phyloP scores from a whole-genome alignment of 2,329 filamentous ascomycete species.

The Pseudopyricularia javanii region DNA sequence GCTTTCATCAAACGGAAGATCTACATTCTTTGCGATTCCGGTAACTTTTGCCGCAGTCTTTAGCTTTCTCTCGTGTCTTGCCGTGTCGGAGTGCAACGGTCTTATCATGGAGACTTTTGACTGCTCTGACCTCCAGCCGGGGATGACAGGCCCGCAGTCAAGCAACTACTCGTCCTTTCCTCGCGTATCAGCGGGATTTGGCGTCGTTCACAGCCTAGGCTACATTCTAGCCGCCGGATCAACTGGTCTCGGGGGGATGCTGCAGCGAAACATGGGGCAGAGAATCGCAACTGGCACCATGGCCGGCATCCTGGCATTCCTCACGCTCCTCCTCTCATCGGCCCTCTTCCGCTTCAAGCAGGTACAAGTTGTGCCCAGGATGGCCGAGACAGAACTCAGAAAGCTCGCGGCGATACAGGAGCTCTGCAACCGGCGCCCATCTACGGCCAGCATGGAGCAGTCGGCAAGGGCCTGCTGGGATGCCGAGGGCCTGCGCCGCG shows the following conservation, averaged over 20 bases:
- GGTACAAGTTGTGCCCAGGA: constrained; percentile 55
- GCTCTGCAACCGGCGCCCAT: background rate
- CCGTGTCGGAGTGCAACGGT: constrained; percentile 64
- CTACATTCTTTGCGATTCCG: constrained; percentile 48
- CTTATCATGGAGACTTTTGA: constrained; percentile 74
- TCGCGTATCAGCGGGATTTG: constrained; percentile 59
- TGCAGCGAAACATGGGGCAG: constrained; percentile 54
- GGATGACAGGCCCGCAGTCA: constrained; percentile 43
- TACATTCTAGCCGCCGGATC: constrained; percentile 59
- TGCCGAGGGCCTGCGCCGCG: constrained; percentile 42
- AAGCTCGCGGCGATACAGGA: background rate
- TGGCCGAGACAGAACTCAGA: constrained; percentile 25
- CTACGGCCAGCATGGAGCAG: constrained; percentile 18
- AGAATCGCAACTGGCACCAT: constrained; percentile 57
- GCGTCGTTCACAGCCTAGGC: constrained; percentile 55
- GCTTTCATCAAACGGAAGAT: constrained; percentile 49
- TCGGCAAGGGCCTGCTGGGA: constrained; percentile 27
- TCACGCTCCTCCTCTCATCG: constrained; percentile 50
- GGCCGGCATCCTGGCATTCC: constrained; percentile 50
- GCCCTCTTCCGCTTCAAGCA: constrained; percentile 53
- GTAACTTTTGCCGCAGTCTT: constrained; percentile 53
- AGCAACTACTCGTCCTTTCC: constrained; percentile 65
- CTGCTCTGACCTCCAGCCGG: constrained; percentile 65
- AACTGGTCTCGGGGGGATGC: constrained; percentile 55
- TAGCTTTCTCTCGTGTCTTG: constrained; percentile 60